Evolutionary conservation across 2,329 filamentous ascomycete genomes (phyloP).

Genomic region (Ceratocystis cubensis): DNA sequence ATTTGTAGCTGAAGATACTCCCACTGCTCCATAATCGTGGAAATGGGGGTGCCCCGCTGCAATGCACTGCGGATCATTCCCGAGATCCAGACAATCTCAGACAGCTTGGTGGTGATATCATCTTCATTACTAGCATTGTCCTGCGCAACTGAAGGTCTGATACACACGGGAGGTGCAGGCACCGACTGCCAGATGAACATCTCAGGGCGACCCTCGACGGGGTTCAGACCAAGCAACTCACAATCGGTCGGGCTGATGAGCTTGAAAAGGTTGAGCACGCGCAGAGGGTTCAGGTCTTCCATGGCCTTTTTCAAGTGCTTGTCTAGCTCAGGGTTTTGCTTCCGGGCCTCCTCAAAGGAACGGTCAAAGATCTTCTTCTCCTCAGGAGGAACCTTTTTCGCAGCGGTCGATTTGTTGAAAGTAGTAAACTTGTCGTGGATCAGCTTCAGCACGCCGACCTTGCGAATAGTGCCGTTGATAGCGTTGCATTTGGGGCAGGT

Average conservation of each 20-base stretch:
- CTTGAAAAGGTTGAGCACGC: conserved; percentile 83
- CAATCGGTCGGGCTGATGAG: conserved; percentile 75
- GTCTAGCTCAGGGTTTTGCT: conserved; percentile 68
- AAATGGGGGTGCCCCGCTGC: conserved; percentile 68
- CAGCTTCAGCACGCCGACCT: conserved; percentile 83
- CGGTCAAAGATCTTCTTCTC: conserved; percentile 76
- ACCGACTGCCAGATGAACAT: conserved; percentile 98
- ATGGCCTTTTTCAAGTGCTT: conserved; percentile 85
- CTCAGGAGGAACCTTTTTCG: conserved; percentile 68
- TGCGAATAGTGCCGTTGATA: conserved; percentile 83
- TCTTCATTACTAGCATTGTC: conserved; percentile 91
- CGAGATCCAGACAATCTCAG: conserved; percentile 89
- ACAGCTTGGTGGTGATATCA: conserved; percentile 91
- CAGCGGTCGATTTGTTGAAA: conserved; percentile 78
- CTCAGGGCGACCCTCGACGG: conserved; percentile 75
- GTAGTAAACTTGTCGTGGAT: conserved; percentile 83
- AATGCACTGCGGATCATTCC: conserved; percentile 73
- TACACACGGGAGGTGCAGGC: conserved; percentile 85
- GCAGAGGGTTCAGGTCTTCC: conserved; percentile 83
- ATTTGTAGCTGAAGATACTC: conserved; percentile 92
- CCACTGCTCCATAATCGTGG: conserved; percentile 96
- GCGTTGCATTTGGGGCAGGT: conserved; percentile 67
- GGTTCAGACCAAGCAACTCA: conserved; percentile 79
- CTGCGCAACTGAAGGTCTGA: conserved; percentile 85
- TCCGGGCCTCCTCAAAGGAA: conserved; percentile 70